Evolutionary conservation across 352 stramenopile species (phyloP).

Genomic region (Phytophthora foliorum): DNA sequence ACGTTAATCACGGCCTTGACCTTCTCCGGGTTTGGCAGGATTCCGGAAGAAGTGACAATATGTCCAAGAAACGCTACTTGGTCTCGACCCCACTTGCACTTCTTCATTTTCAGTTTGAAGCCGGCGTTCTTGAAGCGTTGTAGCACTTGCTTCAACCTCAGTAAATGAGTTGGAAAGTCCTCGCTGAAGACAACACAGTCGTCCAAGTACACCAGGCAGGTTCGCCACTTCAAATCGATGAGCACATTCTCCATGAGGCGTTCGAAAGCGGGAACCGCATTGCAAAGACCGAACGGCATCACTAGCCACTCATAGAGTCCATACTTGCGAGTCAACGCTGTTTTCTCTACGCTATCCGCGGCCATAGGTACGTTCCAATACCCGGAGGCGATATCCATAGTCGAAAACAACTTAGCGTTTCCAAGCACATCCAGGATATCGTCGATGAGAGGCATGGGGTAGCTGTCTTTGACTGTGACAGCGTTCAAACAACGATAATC

Average conservation of each 20-base stretch:
- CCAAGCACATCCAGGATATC: conserved; percentile 19
- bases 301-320: background rate
- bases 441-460: conserved; percentile 21
- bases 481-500: conserved; percentile 21
- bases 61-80: background rate
- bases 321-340: background rate
- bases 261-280: background rate
- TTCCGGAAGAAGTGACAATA: background rate
- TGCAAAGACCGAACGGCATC: background rate
- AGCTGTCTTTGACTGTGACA: conserved; percentile 17
- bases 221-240: background rate
- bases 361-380: background rate
- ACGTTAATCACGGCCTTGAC: background rate
- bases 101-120: background rate
- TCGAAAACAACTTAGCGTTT: conserved; percentile 13
- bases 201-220: background rate
- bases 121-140: background rate
- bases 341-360: background rate
- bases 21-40: background rate
- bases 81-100: background rate
- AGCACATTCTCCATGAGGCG: background rate
- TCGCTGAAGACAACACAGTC: background rate
- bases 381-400: background rate
- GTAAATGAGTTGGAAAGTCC: background rate
- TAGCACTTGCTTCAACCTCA: background rate